phyloP scores from a whole-genome alignment of 805 yeast species.

The Soucietia sequanensis region DNA sequence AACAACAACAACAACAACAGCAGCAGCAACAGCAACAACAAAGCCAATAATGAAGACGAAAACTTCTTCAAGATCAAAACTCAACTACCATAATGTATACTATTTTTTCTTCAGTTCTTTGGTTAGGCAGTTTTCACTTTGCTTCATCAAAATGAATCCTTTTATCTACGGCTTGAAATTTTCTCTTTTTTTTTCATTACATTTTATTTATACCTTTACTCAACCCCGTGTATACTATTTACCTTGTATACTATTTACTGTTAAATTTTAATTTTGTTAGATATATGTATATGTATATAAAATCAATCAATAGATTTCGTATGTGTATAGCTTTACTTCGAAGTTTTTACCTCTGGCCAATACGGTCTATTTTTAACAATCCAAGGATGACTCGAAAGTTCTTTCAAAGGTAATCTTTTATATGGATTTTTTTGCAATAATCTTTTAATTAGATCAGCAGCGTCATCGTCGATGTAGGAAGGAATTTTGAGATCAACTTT shows the following conservation, averaged over 20 bases:
- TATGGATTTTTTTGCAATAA: conserved; percentile 69
- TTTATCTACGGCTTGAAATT: too few relatives aligned
- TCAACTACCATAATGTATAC: too few relatives aligned
- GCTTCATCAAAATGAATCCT: too few relatives aligned
- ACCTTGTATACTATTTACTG: background rate
- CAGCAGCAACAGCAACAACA: conserved; percentile 9
- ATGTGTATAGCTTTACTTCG: background rate
- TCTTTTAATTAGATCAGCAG: conserved; percentile 66
- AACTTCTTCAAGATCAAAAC: too few relatives aligned
- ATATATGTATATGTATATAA: background rate
- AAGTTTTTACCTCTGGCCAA: conserved; percentile 51
- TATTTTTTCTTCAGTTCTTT: too few relatives aligned
- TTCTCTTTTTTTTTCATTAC: too few relatives aligned
- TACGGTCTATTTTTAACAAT: conserved; percentile 57
- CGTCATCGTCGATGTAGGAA: conserved; percentile 63
- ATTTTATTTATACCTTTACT: too few relatives aligned
- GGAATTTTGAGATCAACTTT: conserved; percentile 78
- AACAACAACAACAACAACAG: too few relatives aligned
- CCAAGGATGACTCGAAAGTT: conserved; percentile 83
- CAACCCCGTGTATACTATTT: background rate
- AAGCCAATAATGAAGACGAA: too few relatives aligned
- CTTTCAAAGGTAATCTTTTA: conserved; percentile 57
- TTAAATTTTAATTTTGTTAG: background rate
- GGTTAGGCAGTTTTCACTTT: too few relatives aligned
- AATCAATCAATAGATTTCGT: too few relatives aligned